phyloP scores from a whole-genome alignment of 352 stramenopile genomes.

The Pythium folliculosum region DNA sequence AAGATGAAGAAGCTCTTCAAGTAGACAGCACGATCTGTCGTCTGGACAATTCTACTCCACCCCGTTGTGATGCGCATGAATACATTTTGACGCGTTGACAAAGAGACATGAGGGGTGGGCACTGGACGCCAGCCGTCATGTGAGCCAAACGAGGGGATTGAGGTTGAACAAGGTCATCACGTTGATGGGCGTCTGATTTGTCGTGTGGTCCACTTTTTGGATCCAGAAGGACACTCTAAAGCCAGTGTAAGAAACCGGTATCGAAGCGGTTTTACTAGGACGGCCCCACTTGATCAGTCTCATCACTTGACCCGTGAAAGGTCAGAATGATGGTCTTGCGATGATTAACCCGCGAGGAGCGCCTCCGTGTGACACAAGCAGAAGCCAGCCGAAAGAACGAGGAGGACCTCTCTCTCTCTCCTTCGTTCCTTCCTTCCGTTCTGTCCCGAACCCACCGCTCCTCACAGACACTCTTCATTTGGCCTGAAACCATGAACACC shows the following conservation, averaged over 20 bases:
- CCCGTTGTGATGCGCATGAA: background rate
- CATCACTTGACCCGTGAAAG: background rate
- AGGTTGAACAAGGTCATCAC: background rate
- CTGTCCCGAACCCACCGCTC: too few species aligned
- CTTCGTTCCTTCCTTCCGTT: background rate
- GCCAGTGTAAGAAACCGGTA: background rate
- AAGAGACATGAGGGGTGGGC: background rate
- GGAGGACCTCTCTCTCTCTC: background rate
- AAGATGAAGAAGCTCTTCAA: conserved; percentile 36
- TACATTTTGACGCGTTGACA: background rate
- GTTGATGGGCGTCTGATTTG: background rate
- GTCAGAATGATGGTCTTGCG: background rate
- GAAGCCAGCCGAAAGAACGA: background rate
- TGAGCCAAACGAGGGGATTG: background rate
- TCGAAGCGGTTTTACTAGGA: background rate
- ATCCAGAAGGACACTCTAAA: background rate
- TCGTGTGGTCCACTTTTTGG: background rate
- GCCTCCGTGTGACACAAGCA: background rate
- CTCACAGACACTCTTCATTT: background rate
- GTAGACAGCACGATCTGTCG: conserved; percentile 7
- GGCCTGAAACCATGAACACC: background rate
- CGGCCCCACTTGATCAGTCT: background rate
- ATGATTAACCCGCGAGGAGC: background rate
- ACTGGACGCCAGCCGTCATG: too few species aligned
- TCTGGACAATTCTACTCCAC: background rate